phyloP scores from a whole-genome alignment of 2,329 filamentous ascomycete genomes.

The Colletotrichum coccodes region DNA sequence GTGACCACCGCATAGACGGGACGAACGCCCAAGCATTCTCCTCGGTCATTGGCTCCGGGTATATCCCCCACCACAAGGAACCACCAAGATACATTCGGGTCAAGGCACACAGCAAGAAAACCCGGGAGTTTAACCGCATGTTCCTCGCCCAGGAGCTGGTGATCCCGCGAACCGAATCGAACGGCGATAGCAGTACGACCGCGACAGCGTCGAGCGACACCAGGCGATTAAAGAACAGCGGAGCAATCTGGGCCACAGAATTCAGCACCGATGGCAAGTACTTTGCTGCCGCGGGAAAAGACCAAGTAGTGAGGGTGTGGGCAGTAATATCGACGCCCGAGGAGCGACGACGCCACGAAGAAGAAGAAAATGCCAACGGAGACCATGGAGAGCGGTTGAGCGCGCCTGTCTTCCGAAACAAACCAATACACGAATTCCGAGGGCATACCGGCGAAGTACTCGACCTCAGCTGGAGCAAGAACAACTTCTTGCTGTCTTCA shows the following conservation, averaged over 20 bases:
- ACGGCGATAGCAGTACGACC: conserved; percentile 48
- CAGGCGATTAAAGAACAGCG: conserved; percentile 41
- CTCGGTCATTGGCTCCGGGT: conserved; percentile 76
- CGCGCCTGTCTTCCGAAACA: conserved; percentile 88
- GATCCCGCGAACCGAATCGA: not conserved
- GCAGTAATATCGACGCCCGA: conserved; percentile 85
- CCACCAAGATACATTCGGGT: conserved; percentile 93
- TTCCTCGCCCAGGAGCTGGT: conserved; percentile 94
- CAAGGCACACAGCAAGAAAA: conserved; percentile 81
- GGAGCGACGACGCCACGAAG: conserved; percentile 79
- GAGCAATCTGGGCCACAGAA: conserved; percentile 90
- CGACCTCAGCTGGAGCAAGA: conserved; percentile 98
- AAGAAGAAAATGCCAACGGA: conserved; percentile 65
- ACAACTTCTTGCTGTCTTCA: conserved; percentile 94
- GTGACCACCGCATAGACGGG: conserved; percentile 77
- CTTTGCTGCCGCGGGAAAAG: conserved; percentile 91
- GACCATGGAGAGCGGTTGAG: conserved; percentile 74
- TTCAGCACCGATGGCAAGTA: conserved; percentile 94
- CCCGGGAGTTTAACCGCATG: conserved; percentile 83
- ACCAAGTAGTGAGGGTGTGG: conserved; percentile 88
- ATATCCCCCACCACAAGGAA: conserved; percentile 86
- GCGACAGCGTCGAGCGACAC: conserved; percentile 42
- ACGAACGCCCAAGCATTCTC: conserved; percentile 87
- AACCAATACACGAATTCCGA: conserved; percentile 81
- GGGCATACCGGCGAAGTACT: conserved; percentile 89